Percentiles rank a stretch among this genome's conserved stretches.
These are phyloP conservation scores for Glutinoglossum americanum DNA, from an alignment of 495 filamentous ascomycete species.

Conservation along the genomic window DNA sequence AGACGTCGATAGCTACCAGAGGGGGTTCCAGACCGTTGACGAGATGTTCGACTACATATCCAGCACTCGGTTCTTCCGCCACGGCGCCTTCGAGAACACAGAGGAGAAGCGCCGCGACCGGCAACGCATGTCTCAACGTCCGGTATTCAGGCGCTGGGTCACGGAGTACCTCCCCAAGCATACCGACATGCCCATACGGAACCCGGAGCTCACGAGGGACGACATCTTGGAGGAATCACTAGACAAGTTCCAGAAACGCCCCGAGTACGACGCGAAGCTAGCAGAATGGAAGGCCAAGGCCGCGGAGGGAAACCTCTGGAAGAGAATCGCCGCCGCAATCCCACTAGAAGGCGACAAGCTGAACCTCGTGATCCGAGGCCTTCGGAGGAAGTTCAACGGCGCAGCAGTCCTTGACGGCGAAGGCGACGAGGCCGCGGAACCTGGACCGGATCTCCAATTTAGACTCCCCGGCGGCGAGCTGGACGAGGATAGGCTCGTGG, in stretches of 20 bases:
- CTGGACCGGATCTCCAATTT: conserved; percentile 3
- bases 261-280: conserved; percentile 9
- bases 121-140: conserved; percentile 22
- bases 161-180: conserved; percentile 22
- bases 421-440: background rate
- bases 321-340: conserved; percentile 5
- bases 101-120: conserved; percentile 29
- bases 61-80: conserved; percentile 29
- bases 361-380: conserved; percentile 6
- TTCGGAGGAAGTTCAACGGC: conserved; percentile 1
- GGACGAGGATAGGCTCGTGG: conserved; percentile 3
- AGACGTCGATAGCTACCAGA: conserved; percentile 15
- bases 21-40: conserved; percentile 25
- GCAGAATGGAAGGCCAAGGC: conserved; percentile 1
- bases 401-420: background rate
- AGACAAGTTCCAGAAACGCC: conserved; percentile 9
- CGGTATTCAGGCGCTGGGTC: conserved; percentile 28
- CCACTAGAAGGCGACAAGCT: conserved; percentile 3
- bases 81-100: conserved; percentile 6
- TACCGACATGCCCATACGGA: background rate
- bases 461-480: conserved; percentile 8
- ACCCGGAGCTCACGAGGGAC: conserved; percentile 5
- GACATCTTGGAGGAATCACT: conserved; percentile 11
- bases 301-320: conserved; percentile 8
- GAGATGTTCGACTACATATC: conserved; percentile 35